Evolutionary conservation across 768 basidiomycete genomes (phyloP), one percentile per base, ranked within the genome.

Genomic region (Phaeotremella fagi): DNA sequence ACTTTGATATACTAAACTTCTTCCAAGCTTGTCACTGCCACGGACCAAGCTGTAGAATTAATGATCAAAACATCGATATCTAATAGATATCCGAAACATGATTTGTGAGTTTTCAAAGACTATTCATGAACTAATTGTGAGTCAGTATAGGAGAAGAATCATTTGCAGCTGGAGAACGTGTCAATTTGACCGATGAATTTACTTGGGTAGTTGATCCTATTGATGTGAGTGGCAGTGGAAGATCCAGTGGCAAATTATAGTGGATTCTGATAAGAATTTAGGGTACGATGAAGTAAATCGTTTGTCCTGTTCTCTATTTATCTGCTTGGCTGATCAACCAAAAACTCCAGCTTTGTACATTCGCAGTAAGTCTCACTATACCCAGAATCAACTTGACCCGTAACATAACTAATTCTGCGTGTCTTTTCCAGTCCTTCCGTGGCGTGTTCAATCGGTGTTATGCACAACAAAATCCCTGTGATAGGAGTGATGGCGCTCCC

Each of bases 151-250:
- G 92, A 50, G 92, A 98, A 70, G 92, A 97, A 75, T 86, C 86
- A 1, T 89, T 85, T 62, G 83, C 88, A 6, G 80, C 85, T 3
- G 88, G 88, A 18, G 69, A 71, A 73, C 78, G 45, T 80, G 46
- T 48, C 6, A 79, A 82, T 2, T 72, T 92, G 55, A 88, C 87
- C 2, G 87, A 94, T 61, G 83, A 84, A 26, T 90, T 89, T 2
- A 97, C 92, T 0, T 98, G 87, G 77, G 94, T 92, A 63, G 88
- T 94, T 37, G 92, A 97, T 72, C 92, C 92, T 28, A 94, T 95
- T 52, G 76, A 75, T 50, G 91, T 66, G 38, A 47, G 64, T 58
- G 9, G 33, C 11, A 35, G 33, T n/a, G n/a, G n/a, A n/a, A n/a
- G n/a, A n/a, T n/a, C n/a, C n/a, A n/a, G n/a, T n/a, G n/a, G n/a